Conservation (phyloP, 345 rosid species). For the Bruguiera gymnorhiza region DNA sequence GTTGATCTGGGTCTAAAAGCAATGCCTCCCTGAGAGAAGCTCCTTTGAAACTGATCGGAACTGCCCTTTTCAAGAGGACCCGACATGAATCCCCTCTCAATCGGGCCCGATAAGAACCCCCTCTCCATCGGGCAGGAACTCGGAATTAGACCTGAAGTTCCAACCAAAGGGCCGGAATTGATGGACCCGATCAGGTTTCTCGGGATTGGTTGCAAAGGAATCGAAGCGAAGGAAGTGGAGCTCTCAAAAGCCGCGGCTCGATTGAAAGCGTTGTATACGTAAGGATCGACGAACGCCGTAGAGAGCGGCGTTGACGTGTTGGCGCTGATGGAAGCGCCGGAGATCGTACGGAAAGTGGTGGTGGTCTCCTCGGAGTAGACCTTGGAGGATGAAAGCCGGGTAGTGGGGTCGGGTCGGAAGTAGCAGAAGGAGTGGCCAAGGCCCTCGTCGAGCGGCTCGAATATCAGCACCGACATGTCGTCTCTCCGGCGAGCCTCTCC, state of each 20-base stretch:
- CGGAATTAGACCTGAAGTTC: slow-evolving; percentile 22
- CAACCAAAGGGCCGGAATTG: slow-evolving; percentile 53
- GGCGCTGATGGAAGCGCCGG: slow-evolving; percentile 97
- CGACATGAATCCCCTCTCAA: slow-evolving; percentile 76
- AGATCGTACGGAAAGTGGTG: slow-evolving; percentile 81
- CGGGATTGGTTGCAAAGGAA: slow-evolving; percentile 87
- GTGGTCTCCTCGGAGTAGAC: slow-evolving; percentile 72
- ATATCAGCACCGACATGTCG: slow-evolving; percentile 32
- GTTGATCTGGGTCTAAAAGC: slow-evolving; percentile 49
- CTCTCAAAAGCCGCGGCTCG: slow-evolving; percentile 91
- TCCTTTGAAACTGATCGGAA: slow-evolving; percentile 62
- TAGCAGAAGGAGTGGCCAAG: slow-evolving; percentile 96
- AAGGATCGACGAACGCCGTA: slow-evolving; percentile 68
- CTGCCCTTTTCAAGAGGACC: slow-evolving; percentile 48
- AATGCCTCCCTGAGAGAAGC: slow-evolving; percentile 74
- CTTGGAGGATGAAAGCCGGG: slow-evolving; percentile 59
- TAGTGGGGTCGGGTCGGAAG: slow-evolving; percentile 60
- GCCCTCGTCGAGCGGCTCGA: slow-evolving; percentile 79
- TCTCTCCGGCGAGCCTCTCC: slow-evolving; percentile 46
- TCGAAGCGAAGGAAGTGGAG: slow-evolving; percentile 81
- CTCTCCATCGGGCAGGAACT: slow-evolving; percentile 72
- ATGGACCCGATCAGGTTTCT: slow-evolving; percentile 32
- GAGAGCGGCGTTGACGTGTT: slow-evolving; percentile 91
- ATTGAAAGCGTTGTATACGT: slow-evolving; percentile 49
- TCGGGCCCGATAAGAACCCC: slow-evolving; percentile 79